A percentile compares a stretch with the other conserved stretches of the same genome.
Conservation (phyloP, 1,284 basidiomycete species). For the Wolfiporia cocos region DNA sequence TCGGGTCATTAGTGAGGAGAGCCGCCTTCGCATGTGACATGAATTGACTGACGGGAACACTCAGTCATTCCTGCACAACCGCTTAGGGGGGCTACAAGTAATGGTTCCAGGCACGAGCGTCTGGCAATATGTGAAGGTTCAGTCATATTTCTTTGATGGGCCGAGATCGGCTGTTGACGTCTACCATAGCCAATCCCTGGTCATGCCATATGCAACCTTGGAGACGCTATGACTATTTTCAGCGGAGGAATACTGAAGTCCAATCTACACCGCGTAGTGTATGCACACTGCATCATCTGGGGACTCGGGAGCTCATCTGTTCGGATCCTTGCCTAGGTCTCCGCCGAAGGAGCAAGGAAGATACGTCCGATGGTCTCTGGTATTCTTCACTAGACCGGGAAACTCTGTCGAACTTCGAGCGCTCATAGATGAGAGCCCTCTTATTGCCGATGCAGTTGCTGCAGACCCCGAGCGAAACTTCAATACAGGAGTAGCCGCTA, state of each 20-base stretch:
- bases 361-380: slow-evolving; percentile 28
- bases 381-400: slow-evolving; percentile 32
- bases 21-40: no score
- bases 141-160: no score
- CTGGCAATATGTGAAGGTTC: slow-evolving; percentile 65
- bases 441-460: slow-evolving; percentile 20
- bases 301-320: not conserved
- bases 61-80: slow-evolving; percentile 61
- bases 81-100: slow-evolving; percentile 67
- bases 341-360: slow-evolving; percentile 24
- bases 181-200: slow-evolving; percentile 27
- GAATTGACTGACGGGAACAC: not conserved
- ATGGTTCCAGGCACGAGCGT: slow-evolving; percentile 51
- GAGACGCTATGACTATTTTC: slow-evolving; percentile 34
- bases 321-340: slow-evolving; percentile 15
- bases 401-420: slow-evolving; percentile 21
- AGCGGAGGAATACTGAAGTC: slow-evolving; percentile 31
- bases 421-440: slow-evolving; percentile 17
- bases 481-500: slow-evolving; percentile 16
- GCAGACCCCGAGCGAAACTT: slow-evolving; percentile 12
- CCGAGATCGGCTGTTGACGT: no score
- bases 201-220: slow-evolving; percentile 31
- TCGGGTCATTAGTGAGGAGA: slow-evolving; percentile 11
- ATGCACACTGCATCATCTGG: no score
- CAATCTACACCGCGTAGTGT: slow-evolving; percentile 31